Evolutionary conservation across 495 filamentous ascomycete genomes (phyloP), one percentile per base, ranked within the genome.

Genomic region (Talaromyces liani): DNA sequence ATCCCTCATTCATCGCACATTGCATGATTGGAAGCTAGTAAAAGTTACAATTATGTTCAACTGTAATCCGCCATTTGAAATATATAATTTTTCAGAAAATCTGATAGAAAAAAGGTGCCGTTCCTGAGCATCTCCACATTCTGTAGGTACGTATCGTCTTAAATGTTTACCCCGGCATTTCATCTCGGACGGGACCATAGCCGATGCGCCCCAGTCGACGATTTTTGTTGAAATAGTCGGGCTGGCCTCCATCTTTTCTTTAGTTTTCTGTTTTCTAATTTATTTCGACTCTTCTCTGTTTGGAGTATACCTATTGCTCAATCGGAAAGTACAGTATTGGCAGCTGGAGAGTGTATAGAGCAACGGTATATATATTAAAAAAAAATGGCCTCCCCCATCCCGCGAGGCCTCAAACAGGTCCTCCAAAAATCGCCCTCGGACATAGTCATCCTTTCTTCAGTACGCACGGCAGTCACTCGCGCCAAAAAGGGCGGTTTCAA

Each of bases 401-500:
- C 82, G 49, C 82, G 82, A 65, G 90, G 91, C 67, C 75, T 92
- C 65, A 84, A 84, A 64, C 84, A 90, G 69, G 87, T 97, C 68
- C 87, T 97, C 45, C 78, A 86, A 70, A 96, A 92, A 72, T 80
- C 86, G 4, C 90, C 91, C 18, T 82, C 85, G 25, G 92, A 97
- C 73, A 84, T 92, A 54, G 91, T 97, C 72, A 90, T 97, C 71
- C 87, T 95, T 65, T 93, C 92, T 33, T 87, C 91, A 7, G 83
- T 96, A 62, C 91, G 92, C 53, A 97, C 92, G 18, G 88, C 92
- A 39, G 85, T 96, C 66, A 88, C 87, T 56, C 89, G 91, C 64
- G 88, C 90, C 62, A 85, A 87, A 75, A 90, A 91, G 73, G 93
- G 93, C 67, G 83, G 85, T 41, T 89, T 97, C 67, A 89, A 89